Conservation (phyloP, 2,329 filamentous ascomycete species). For the Geosmithia flava region DNA sequence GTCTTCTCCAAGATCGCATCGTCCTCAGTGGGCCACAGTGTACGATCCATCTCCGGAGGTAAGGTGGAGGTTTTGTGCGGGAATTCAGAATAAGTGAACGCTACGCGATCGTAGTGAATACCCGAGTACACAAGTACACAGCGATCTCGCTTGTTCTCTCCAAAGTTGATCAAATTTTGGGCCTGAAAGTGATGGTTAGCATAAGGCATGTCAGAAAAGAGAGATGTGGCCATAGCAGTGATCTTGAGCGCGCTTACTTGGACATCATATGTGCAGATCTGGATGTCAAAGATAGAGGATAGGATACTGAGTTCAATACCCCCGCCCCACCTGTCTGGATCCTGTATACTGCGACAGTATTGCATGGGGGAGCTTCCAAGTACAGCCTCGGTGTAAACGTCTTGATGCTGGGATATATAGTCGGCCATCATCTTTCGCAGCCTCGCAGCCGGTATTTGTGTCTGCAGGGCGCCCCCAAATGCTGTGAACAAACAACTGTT, state of each 20-base stretch:
- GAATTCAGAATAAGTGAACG: conserved; percentile 52
- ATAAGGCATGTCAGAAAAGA: background rate
- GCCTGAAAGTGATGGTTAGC: conserved; percentile 9
- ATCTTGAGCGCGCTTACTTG: conserved; percentile 22
- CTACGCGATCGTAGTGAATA: conserved; percentile 88
- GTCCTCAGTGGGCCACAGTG: conserved; percentile 39
- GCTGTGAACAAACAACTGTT: conserved; percentile 92
- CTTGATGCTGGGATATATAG: conserved; percentile 61
- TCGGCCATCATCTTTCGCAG: conserved; percentile 68
- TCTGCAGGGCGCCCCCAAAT: conserved; percentile 67
- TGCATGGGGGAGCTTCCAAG: conserved; percentile 59
- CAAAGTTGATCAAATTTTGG: conserved; percentile 46
- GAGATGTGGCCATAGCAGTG: background rate
- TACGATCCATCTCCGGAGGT: conserved; percentile 62
- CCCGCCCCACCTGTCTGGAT: conserved; percentile 77
- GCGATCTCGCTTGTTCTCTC: conserved; percentile 55
- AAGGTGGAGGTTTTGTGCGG: conserved; percentile 42
- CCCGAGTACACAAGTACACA: conserved; percentile 83
- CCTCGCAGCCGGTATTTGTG: conserved; percentile 31
- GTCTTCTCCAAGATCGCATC: conserved; percentile 62
- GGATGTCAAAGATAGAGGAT: conserved; percentile 71
- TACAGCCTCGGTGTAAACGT: conserved; percentile 63
- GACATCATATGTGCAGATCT: conserved; percentile 79
- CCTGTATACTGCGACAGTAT: conserved; percentile 74
- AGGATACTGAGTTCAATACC: conserved; percentile 82